Percentiles rank a stretch among this genome's conserved stretches.
Conservation (phyloP, 2,329 filamentous ascomycete species). For the Xylariaceae sp. region DNA sequence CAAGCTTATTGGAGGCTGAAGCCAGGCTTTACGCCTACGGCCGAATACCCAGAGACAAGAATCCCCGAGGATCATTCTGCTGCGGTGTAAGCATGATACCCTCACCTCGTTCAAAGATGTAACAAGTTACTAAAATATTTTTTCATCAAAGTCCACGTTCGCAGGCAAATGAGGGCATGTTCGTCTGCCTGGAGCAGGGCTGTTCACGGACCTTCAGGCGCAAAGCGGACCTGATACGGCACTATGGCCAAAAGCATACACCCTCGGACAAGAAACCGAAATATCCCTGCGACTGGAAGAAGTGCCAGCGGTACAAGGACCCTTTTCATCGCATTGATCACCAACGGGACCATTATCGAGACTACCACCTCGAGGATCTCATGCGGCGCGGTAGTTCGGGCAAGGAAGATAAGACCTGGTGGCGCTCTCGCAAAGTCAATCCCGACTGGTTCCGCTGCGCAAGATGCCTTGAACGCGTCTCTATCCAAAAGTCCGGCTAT, state of each 20-base stretch:
- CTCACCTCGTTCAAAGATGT: background rate
- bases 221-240: constrained; percentile 61
- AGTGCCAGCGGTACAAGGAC: constrained; percentile 52
- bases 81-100: constrained; percentile 24
- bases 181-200: constrained; percentile 29
- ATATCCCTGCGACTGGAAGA: constrained; percentile 59
- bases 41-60: constrained; percentile 21
- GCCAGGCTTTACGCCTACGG: constrained; percentile 13
- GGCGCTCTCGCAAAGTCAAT: constrained; percentile 49
- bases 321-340: constrained; percentile 64
- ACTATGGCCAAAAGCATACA: constrained; percentile 57
- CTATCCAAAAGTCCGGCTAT: constrained; percentile 49
- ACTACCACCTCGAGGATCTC: constrained; percentile 60
- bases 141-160: constrained; percentile 23
- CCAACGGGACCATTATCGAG: constrained; percentile 62
- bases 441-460: constrained; percentile 61
- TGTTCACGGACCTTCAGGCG: constrained; percentile 58
- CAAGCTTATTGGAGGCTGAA: constrained; percentile 35
- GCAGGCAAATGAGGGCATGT: constrained; percentile 21
- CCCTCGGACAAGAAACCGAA: constrained; percentile 49
- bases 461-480: constrained; percentile 57
- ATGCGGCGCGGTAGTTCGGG: constrained; percentile 31
- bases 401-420: constrained; percentile 45
- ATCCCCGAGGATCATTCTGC: background rate
- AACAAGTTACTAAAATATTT: background rate